These are phyloP conservation scores for Plicaturopsis crispa DNA, from an alignment of 768 basidiomycete species.

Conservation along the genomic window DNA sequence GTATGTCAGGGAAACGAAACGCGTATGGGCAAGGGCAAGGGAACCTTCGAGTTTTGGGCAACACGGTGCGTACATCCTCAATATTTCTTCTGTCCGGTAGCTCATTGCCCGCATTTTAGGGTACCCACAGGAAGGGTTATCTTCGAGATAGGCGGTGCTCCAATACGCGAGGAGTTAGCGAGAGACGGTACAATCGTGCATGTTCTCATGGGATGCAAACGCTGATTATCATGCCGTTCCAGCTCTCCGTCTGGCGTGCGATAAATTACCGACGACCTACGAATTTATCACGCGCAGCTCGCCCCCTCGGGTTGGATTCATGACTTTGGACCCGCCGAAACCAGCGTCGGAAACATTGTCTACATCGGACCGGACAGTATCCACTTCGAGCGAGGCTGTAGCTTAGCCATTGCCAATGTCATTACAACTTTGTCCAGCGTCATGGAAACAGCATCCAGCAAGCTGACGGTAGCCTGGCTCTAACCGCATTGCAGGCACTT, in stretches of 20 bases:
- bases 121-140: constrained; percentile 86
- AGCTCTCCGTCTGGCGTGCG: constrained; percentile 86
- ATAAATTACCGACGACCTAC: constrained; percentile 79
- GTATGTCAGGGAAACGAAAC: constrained; percentile 82
- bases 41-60: constrained; percentile 96
- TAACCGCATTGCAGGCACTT: no score
- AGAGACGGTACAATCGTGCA: constrained; percentile 57
- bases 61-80: constrained; percentile 51
- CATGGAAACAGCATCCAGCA: no score
- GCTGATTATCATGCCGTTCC: neutral
- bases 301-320: constrained; percentile 67
- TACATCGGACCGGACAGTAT: neutral
- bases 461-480: no score
- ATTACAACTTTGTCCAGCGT: no score
- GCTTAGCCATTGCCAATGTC: no score
- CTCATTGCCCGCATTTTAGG: constrained; percentile 18
- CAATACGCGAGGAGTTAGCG: constrained; percentile 88
- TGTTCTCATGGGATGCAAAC: neutral
- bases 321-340: constrained; percentile 44
- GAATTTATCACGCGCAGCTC: constrained; percentile 74
- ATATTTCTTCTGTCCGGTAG: neutral
- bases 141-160: constrained; percentile 87
- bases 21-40: constrained; percentile 99
- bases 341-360: constrained; percentile 4
- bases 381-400: no score